These are phyloP conservation scores for Euphorbia lathyris DNA, from an alignment of 345 rosid genomes.

Conservation along the genomic window DNA sequence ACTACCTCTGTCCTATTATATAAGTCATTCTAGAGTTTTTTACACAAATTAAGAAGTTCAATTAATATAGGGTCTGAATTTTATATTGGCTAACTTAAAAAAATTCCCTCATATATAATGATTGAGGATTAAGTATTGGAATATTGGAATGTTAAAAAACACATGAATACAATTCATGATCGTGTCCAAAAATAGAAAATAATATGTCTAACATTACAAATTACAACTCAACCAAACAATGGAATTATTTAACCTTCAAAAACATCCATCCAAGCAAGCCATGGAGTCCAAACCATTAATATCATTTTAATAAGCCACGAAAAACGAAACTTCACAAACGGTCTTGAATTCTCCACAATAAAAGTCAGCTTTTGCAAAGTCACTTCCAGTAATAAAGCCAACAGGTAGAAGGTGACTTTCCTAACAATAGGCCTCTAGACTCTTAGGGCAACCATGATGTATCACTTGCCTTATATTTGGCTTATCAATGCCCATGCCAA, in stretches of 20 bases:
- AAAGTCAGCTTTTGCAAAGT: slow-evolving; percentile 45
- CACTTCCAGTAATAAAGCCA: slow-evolving; percentile 48
- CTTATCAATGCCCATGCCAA: slow-evolving; percentile 58
- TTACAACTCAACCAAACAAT: neutral
- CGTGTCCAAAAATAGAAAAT: neutral
- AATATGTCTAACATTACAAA: neutral
- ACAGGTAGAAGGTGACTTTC: slow-evolving; percentile 48
- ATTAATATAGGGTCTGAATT: too few relatives aligned
- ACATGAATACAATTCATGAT: neutral
- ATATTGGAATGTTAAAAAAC: too few relatives aligned
- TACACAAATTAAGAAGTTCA: too few relatives aligned
- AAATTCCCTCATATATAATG: too few relatives aligned
- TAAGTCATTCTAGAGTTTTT: too few relatives aligned
- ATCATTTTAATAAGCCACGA: slow-evolving; percentile 5
- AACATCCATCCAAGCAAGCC: too few relatives aligned
- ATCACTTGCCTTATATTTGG: slow-evolving; percentile 48
- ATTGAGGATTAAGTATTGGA: too few relatives aligned
- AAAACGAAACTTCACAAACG: slow-evolving; percentile 20
- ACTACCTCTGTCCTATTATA: too few relatives aligned
- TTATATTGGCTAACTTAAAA: too few relatives aligned
- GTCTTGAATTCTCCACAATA: slow-evolving; percentile 38
- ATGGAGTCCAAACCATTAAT: neutral
- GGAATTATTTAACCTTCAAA: too few relatives aligned
- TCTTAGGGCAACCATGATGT: slow-evolving; percentile 52
- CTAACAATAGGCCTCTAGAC: slow-evolving; percentile 46